Conservation (phyloP, 306 rosid species). For the Echinosophora koreensis region DNA sequence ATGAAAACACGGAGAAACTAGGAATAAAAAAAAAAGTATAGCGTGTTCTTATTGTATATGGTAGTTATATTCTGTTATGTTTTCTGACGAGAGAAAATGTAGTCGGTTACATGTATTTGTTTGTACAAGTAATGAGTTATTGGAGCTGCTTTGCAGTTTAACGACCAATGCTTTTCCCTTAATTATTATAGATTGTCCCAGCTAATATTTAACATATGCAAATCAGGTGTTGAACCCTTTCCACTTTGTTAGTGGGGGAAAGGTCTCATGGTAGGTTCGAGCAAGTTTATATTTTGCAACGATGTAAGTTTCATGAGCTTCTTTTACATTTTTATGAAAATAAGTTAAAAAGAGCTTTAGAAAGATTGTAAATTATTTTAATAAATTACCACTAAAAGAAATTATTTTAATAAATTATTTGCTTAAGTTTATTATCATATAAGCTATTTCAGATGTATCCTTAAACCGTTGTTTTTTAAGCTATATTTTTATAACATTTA, state of each 20-base stretch:
- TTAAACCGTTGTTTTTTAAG: too few relatives aligned
- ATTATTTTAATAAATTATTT: too few relatives aligned
- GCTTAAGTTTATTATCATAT: too few relatives aligned
- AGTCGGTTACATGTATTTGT: slow-evolving; percentile 32
- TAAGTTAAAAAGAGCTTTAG: too few relatives aligned
- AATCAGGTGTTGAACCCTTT: background rate
- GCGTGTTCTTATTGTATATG: slow-evolving; percentile 52
- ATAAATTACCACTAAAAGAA: too few relatives aligned
- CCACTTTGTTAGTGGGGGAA: background rate
- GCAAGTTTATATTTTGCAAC: background rate
- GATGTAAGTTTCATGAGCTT: too few relatives aligned
- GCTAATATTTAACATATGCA: slow-evolving; percentile 12
- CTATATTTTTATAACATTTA: too few relatives aligned
- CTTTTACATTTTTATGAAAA: too few relatives aligned
- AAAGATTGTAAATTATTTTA: too few relatives aligned
- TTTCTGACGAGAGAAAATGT: slow-evolving; percentile 25
- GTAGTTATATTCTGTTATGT: slow-evolving; percentile 31
- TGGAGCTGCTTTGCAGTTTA: slow-evolving; percentile 19
- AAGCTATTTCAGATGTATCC: too few relatives aligned
- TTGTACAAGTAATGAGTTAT: slow-evolving; percentile 12
- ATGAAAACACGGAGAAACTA: slow-evolving; percentile 32
- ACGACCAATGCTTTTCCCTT: background rate
- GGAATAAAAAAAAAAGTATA: slow-evolving; percentile 36
- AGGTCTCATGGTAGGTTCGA: background rate
- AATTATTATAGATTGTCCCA: background rate